phyloP scores from a whole-genome alignment of 805 yeast species.

The Wickerhamomyces bovis region DNA sequence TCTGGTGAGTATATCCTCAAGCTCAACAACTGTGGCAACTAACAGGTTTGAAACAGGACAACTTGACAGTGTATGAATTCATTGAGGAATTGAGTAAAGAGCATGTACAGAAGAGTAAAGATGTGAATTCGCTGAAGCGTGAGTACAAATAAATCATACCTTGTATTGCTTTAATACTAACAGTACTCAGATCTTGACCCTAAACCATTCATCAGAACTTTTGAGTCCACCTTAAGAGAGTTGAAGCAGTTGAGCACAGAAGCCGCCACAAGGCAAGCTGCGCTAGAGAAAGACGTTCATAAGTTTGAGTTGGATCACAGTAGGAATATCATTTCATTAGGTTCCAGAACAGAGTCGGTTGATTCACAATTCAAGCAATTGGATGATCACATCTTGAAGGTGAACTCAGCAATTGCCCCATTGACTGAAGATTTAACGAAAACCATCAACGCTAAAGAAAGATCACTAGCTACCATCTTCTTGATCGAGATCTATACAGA shows the following conservation, averaged over 20 bases:
- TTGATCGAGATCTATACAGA: constrained; percentile 72
- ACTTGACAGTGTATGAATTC: constrained; percentile 70
- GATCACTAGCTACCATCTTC: constrained; percentile 65
- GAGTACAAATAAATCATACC: background rate
- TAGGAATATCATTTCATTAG: constrained; percentile 52
- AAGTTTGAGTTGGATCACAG: constrained; percentile 63
- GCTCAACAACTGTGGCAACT: background rate
- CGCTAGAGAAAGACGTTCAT: constrained; percentile 52
- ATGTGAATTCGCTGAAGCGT: constrained; percentile 41
- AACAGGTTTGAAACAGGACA: constrained; percentile 31
- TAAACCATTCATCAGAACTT: constrained; percentile 88
- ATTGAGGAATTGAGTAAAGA: constrained; percentile 73
- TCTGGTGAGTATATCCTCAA: constrained; percentile 26
- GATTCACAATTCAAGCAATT: constrained; percentile 43
- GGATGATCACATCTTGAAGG: constrained; percentile 48
- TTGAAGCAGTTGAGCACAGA: constrained; percentile 55
- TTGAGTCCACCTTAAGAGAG: constrained; percentile 78
- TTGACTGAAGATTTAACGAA: constrained; percentile 62
- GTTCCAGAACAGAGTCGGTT: constrained; percentile 40
- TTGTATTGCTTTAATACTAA: background rate
- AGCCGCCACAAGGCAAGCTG: constrained; percentile 42
- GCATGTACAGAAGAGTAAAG: constrained; percentile 46
- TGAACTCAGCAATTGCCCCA: constrained; percentile 58
- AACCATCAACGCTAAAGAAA: constrained; percentile 66
- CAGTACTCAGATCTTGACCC: constrained; percentile 52